Base-by-base conservation (phyloP, 2,329 filamentous ascomycete genomes). In the Alternaria postmessia region DNA sequence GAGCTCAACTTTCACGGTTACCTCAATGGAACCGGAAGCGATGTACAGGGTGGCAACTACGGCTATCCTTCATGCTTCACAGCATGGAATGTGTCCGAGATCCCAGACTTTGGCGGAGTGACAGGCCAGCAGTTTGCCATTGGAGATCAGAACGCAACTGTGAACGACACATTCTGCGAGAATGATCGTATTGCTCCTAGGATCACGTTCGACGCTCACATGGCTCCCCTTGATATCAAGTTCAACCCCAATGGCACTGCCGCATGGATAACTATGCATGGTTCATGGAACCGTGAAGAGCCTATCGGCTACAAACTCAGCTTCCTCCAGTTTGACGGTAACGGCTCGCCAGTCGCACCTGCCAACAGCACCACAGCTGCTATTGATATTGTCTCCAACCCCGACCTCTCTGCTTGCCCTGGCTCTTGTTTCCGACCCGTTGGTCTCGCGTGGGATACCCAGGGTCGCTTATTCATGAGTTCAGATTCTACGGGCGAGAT, bases 1-100 rank as follows among this genome's bases (percentile, higher is more conserved):
- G 89, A 93, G 76, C 78, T 93, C 74, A 92, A 93, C 76, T 91
- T 87, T 74, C 86, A 90, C 61, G 90, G 90, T 4, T 85, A 83
- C 58, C 79, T 91, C 4, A 84, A 85, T 44, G 81, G 82, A n/a
- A 84, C 83, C 0, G 11, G 66, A 7, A 78, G 75, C 20, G 59
- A 67, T 3, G 68, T 78, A 30, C 78, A 84, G 69, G 83, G 81
- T 18, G 69, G 71, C 3, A 91, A 92, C 75, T 90, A 89, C 70
- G 91, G 90, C 22, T 93, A 92, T 71, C 91, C 91, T 2, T 78
- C 82, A 46, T 93, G 91, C 79, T 90, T 88, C 68, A 82, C 89
- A 0, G 81, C 89, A 8, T 92, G 89, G 89, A 81, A 85, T 59
- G 83, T 85, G 0, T 70, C 78, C 14, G 75, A 79, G 24, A 79